These are phyloP conservation scores for Fusarium xylarioides DNA, from an alignment of 2,329 filamentous ascomycete species.

Conservation along the genomic window DNA sequence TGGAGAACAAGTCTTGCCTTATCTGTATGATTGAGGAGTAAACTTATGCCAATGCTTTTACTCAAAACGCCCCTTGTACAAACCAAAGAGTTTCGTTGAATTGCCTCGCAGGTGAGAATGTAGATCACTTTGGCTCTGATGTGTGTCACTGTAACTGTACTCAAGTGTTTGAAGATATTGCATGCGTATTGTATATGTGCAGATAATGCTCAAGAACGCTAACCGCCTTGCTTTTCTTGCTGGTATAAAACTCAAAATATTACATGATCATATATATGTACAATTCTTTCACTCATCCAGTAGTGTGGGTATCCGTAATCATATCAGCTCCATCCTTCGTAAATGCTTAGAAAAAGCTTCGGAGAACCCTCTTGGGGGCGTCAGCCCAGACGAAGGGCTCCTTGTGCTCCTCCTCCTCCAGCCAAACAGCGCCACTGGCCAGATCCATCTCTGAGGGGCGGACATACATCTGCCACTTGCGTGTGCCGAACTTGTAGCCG, in stretches of 20 bases:
- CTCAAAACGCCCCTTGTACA: not conserved
- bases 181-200: conserved; percentile 30
- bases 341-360: conserved; percentile 34
- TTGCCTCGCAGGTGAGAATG: not conserved
- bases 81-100: not conserved
- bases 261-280: conserved; percentile 30
- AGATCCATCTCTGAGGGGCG: conserved; percentile 82
- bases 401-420: conserved; percentile 81
- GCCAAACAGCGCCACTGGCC: conserved; percentile 78
- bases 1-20: not conserved
- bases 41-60: not conserved
- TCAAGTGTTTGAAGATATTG: not conserved
- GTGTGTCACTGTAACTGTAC: not conserved
- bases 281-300: conserved; percentile 21
- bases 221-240: conserved; percentile 25
- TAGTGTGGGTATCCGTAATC: conserved; percentile 34
- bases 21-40: not conserved
- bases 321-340: conserved; percentile 15
- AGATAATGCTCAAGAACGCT: conserved; percentile 28
- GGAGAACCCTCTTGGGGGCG: conserved; percentile 35
- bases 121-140: not conserved
- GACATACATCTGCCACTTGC: conserved; percentile 67
- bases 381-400: conserved; percentile 75
- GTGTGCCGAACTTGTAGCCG: conserved; percentile 77
- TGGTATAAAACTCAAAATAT: conserved; percentile 25